A percentile compares a stretch with the other conserved stretches of the same genome.
Conservation (phyloP, 108 stramenopile species). For the Nitzschia sp. region DNA sequence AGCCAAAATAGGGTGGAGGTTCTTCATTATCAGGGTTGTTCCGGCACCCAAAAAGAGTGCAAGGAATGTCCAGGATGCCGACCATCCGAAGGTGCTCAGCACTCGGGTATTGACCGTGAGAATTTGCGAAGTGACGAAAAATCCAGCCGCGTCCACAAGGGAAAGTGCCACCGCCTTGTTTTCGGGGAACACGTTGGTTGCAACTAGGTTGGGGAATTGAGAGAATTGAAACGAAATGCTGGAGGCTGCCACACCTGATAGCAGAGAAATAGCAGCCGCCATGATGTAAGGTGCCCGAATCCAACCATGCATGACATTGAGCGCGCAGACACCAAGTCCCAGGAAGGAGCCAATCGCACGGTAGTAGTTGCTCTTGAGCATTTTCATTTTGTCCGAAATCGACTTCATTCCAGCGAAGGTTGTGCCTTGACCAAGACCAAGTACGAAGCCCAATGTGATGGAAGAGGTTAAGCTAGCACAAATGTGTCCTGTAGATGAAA, state of each 20-base stretch:
- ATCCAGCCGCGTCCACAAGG: conserved; percentile 40
- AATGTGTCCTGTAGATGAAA: background rate
- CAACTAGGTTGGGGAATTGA: conserved; percentile 33
- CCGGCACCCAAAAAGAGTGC: conserved; percentile 4
- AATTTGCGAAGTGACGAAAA: conserved; percentile 29
- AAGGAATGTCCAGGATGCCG: conserved; percentile 9
- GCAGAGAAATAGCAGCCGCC: background rate
- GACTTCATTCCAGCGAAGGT: conserved; percentile 14
- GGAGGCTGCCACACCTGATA: conserved; percentile 29
- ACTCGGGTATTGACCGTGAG: conserved; percentile 28
- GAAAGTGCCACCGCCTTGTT: conserved; percentile 44
- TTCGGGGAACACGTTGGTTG: conserved; percentile 29
- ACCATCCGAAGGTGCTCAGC: conserved; percentile 28
- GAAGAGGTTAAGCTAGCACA: conserved; percentile 40
- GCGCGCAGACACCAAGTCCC: conserved; percentile 25
- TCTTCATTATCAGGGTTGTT: conserved; percentile 1
- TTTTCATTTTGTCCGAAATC: conserved; percentile 18
- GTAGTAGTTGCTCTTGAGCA: conserved; percentile 30
- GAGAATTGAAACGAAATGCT: conserved; percentile 48
- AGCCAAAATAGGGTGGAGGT: conserved; percentile 1
- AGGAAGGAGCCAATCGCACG: conserved; percentile 18
- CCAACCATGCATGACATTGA: background rate
- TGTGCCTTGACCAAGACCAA: conserved; percentile 39
- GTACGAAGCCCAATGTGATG: conserved; percentile 42
- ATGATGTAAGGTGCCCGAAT: background rate